Conservation (phyloP, 176 grass and related monocot species). For the Raddia distichophylla region DNA sequence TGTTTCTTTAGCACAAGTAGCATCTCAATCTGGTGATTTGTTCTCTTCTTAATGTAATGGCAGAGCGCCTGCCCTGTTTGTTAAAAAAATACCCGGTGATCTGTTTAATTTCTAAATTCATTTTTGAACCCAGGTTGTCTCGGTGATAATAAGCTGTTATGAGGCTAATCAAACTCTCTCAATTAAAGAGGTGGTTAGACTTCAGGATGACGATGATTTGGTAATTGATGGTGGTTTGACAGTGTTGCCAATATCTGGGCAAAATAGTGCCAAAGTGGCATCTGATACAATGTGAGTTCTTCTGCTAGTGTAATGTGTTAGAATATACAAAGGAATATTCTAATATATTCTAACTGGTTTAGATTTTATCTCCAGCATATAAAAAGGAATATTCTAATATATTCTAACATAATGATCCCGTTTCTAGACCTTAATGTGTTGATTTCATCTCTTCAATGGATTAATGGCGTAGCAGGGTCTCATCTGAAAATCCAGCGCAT, state of each 20-base stretch:
- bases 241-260: slow-evolving; percentile 42
- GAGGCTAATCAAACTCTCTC: slow-evolving; percentile 60
- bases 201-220: slow-evolving; percentile 63
- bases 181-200: slow-evolving; percentile 61
- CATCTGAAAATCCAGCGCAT: slow-evolving; percentile 65
- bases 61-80: no score
- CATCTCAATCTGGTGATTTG: slow-evolving; percentile 9
- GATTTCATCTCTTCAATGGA: slow-evolving; percentile 22
- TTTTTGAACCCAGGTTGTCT: slow-evolving; percentile 62
- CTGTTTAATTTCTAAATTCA: slow-evolving; percentile 36
- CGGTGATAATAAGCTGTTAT: slow-evolving; percentile 65
- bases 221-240: slow-evolving; percentile 48
- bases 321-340: no score
- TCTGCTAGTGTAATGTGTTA: slow-evolving; percentile 21
- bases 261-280: slow-evolving; percentile 55
- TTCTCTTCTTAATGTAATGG: neutral
- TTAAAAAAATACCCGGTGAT: neutral
- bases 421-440: slow-evolving; percentile 17
- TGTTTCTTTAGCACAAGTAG: slow-evolving; percentile 22
- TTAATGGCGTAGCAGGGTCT: slow-evolving; percentile 59
- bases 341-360: no score
- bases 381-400: no score
- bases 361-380: no score
- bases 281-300: slow-evolving; percentile 64
- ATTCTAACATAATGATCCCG: no score